Evolutionary conservation across 441 rosid species (phyloP).

Genomic region (Melastoma candidum): DNA sequence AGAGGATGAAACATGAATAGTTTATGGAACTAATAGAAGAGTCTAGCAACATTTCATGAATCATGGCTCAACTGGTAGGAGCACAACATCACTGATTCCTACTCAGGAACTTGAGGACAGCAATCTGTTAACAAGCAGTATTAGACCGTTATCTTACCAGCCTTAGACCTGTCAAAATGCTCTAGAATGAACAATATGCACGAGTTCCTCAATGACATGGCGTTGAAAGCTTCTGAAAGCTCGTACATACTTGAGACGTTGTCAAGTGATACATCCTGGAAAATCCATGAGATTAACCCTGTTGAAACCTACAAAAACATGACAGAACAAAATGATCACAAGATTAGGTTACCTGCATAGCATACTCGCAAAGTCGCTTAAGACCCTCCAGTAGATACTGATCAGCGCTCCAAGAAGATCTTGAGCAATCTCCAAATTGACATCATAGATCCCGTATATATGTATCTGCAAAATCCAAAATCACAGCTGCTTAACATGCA

Average conservation of each 20-base stretch:
- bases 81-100: too few relatives aligned
- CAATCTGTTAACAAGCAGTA: too few relatives aligned
- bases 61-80: too few relatives aligned
- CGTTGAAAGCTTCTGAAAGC: constrained; percentile 96
- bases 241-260: constrained; percentile 92
- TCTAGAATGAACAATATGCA: constrained; percentile 92
- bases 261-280: constrained; percentile 78
- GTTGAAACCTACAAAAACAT: constrained; percentile 2
- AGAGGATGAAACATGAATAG: too few relatives aligned
- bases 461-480: constrained; percentile 46
- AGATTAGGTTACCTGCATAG: constrained; percentile 67
- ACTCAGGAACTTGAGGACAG: too few relatives aligned
- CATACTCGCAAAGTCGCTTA: constrained; percentile 93
- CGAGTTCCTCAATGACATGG: constrained; percentile 77
- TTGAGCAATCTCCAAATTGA: constrained; percentile 74
- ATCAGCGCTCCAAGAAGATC: constrained; percentile 98
- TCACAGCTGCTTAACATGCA: constrained; percentile 10
- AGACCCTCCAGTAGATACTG: constrained; percentile 97
- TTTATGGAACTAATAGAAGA: too few relatives aligned
- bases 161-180: constrained; percentile 77
- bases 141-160: constrained; percentile 33
- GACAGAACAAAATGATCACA: constrained; percentile 1
- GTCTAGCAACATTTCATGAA: too few relatives aligned
- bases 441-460: constrained; percentile 91
- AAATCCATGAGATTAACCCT: constrained; percentile 5